Conservation (phyloP, 176 grass and related monocot species). For the Typha latifolia region DNA sequence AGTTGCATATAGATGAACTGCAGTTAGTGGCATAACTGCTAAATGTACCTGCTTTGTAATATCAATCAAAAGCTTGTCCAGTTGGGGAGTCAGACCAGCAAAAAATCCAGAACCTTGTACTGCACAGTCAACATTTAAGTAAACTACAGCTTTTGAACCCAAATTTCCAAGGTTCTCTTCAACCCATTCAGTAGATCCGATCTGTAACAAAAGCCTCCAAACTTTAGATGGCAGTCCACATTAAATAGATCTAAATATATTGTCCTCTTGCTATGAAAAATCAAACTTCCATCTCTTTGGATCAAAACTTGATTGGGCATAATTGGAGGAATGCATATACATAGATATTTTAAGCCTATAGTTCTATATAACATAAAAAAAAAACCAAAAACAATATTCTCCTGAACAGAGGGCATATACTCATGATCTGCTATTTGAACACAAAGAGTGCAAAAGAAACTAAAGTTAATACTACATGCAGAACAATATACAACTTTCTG, state of each 20-base stretch:
- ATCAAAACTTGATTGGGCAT: too few species aligned
- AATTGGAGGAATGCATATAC: too few species aligned
- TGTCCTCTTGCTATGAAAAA: neutral
- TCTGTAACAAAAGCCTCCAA: conserved; percentile 42
- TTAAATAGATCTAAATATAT: neutral
- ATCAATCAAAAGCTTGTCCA: conserved; percentile 72
- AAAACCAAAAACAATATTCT: too few species aligned
- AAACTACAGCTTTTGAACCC: conserved; percentile 86
- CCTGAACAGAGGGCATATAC: too few species aligned
- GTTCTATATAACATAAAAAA: too few species aligned
- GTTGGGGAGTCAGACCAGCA: conserved; percentile 64
- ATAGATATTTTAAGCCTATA: too few species aligned
- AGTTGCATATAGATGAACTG: neutral
- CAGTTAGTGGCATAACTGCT: neutral
- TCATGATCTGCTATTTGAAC: too few species aligned
- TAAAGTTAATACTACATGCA: too few species aligned
- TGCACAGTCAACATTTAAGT: conserved; percentile 97
- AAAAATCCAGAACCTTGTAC: conserved; percentile 89
- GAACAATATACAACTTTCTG: neutral
- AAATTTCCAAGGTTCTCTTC: conserved; percentile 87
- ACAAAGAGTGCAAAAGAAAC: too few species aligned
- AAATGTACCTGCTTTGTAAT: conserved; percentile 62
- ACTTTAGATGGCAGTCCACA: conserved; percentile 16
- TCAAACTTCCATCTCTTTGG: too few species aligned
- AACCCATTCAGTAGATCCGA: conserved; percentile 81